phyloP scores from a whole-genome alignment of 23 red algal genomes.

The Gracilariopsis chorda region DNA sequence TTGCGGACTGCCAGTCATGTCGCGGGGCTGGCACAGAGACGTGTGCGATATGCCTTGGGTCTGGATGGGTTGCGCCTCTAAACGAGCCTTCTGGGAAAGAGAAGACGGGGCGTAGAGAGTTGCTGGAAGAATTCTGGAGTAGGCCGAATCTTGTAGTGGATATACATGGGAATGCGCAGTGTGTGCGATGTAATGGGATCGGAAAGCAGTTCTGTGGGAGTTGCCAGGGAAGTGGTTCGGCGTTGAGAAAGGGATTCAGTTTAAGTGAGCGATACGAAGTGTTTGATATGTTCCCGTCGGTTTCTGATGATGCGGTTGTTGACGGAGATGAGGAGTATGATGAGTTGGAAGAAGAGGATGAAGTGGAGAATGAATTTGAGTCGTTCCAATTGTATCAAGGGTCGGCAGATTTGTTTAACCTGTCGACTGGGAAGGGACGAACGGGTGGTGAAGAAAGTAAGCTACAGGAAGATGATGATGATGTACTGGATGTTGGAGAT shows the following conservation, averaged over 20 bases:
- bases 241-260: constrained; percentile 47
- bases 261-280: constrained; percentile 10
- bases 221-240: constrained; percentile 52
- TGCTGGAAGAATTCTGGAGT: constrained; percentile 45
- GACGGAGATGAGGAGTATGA: background rate
- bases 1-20: constrained; percentile 32
- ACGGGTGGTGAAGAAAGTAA: background rate
- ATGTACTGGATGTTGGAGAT: constrained; percentile 8
- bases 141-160: constrained; percentile 41
- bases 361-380: constrained; percentile 41
- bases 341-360: constrained; percentile 14
- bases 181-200: constrained; percentile 53
- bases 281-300: constrained; percentile 36
- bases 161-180: constrained; percentile 31
- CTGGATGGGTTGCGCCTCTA: constrained; percentile 32
- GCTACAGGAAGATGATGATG: background rate
- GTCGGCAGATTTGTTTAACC: constrained; percentile 18
- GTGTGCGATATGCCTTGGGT: constrained; percentile 35
- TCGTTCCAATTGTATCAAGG: constrained; percentile 28
- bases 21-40: constrained; percentile 35
- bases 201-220: constrained; percentile 54
- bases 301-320: background rate
- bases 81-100: background rate
- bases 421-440: background rate
- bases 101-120: background rate